phyloP scores from a whole-genome alignment of 805 yeast species.

The Starmera caribaea region DNA sequence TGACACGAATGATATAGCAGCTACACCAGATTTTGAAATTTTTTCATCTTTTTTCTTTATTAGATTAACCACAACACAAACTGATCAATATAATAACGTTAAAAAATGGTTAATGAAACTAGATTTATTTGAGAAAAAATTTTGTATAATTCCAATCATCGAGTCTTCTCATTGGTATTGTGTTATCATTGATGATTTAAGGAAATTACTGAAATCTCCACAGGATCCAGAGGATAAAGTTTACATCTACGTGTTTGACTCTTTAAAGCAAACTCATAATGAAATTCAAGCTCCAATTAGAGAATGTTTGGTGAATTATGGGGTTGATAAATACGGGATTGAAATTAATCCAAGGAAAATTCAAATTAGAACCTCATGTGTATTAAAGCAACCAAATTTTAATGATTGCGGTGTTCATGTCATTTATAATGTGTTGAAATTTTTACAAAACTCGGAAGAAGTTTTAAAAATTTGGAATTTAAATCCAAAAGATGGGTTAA shows the following conservation, averaged over 20 bases:
- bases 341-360: constrained; percentile 38
- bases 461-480: constrained; percentile 43
- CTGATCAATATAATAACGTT: constrained; percentile 48
- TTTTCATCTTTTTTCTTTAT: constrained; percentile 82
- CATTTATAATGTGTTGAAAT: constrained; percentile 57
- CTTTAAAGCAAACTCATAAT: constrained; percentile 52
- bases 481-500: constrained; percentile 8
- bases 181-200: constrained; percentile 56
- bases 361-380: constrained; percentile 37
- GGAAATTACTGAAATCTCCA: constrained; percentile 10
- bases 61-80: constrained; percentile 31
- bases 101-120: constrained; percentile 71
- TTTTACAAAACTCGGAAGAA: constrained; percentile 37
- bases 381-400: constrained; percentile 79
- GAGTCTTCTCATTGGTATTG: constrained; percentile 84
- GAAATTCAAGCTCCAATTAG: constrained; percentile 44
- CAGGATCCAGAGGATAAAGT: constrained; percentile 8
- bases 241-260: constrained; percentile 53
- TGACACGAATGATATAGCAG: too few relatives aligned
- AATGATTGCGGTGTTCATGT: constrained; percentile 95
- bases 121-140: constrained; percentile 48
- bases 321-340: constrained; percentile 48
- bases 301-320: constrained; percentile 55
- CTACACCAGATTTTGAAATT: constrained; percentile 37
- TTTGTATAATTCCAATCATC: constrained; percentile 72